Conservation (phyloP, 1,284 basidiomycete species). For the Cryptococcus amylolentus region DNA sequence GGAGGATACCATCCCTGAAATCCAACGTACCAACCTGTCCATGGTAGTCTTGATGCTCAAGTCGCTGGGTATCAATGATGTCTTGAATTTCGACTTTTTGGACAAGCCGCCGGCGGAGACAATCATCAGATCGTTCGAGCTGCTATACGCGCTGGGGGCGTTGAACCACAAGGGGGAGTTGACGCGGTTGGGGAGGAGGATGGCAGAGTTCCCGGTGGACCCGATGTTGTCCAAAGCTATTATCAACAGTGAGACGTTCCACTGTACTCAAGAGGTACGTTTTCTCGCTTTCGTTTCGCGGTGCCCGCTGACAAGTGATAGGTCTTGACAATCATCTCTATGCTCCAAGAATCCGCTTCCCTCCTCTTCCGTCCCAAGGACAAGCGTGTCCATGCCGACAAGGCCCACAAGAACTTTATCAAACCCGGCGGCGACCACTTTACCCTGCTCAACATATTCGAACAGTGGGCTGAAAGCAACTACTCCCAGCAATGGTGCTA, state of each 20-base stretch:
- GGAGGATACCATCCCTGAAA: slow-evolving; percentile 61
- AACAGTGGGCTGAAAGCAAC: slow-evolving; percentile 96
- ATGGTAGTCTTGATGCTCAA: slow-evolving; percentile 61
- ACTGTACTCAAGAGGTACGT: slow-evolving; percentile 91
- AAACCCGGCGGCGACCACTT: slow-evolving; percentile 97
- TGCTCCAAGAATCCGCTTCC: slow-evolving; percentile 93
- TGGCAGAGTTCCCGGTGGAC: slow-evolving; percentile 99
- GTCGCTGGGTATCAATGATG: slow-evolving; percentile 61
- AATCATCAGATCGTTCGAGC: slow-evolving; percentile 89
- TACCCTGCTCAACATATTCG: slow-evolving; percentile 93
- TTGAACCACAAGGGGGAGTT: slow-evolving; percentile 94
- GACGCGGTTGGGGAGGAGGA: slow-evolving; percentile 89
- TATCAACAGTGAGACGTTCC: slow-evolving; percentile 88
- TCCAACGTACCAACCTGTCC: slow-evolving; percentile 51
- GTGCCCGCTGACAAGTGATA: slow-evolving; percentile 31
- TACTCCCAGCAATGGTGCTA: slow-evolving; percentile 91
- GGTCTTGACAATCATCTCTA: slow-evolving; percentile 94
- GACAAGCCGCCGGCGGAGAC: slow-evolving; percentile 85
- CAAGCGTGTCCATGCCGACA: slow-evolving; percentile 91
- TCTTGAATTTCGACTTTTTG: slow-evolving; percentile 62
- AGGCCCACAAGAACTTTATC: slow-evolving; percentile 93
- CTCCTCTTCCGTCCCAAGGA: slow-evolving; percentile 97
- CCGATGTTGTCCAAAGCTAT: slow-evolving; percentile 97
- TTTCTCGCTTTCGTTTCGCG: not conserved
- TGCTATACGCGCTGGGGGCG: slow-evolving; percentile 92